Base-by-base conservation (phyloP, 1,284 basidiomycete genomes). In the Fomitopsis pinicola region DNA sequence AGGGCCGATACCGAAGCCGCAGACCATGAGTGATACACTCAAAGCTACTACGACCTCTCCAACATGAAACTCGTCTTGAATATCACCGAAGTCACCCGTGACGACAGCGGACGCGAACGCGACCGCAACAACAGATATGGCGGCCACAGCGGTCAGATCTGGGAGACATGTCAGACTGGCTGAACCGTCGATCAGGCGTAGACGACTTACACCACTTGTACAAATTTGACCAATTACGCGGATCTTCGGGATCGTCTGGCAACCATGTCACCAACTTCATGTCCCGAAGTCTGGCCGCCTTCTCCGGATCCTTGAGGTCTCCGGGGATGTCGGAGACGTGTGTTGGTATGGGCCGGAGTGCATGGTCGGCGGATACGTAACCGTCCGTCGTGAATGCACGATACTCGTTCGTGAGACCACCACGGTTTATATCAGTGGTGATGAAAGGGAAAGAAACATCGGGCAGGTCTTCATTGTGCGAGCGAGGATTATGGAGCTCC, bases 51-150 rank as follows among this genome's bases (percentile, higher is more conserved):
- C 73, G 26, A 87, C 74, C 60, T 82, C 77, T 5, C 82, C 78
- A 3, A 83, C 76, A 15, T 77, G 61, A 60, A 87, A 87, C 3
- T 78, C 71, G 2, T 57, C 54, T 15, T 75, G 69, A 28, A 87
- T 77, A 12, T 69, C 68, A 0, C 38, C 48, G 0, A 76, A 73
- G 12, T 84, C 79, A 6, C 79, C 73, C 1, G 82, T 80, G 3
- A 86, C 82, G 15, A 85, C 82, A 0, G 85, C 83, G 8, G 82
- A 85, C 0, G 84, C 82, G 63, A 86, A 87, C 3, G 85, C 85
- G 14, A 83, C 85, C 59, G 58, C 67, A 22, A 65, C 68, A 54
- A 73, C 66, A 28, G 68, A 64, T 22, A 68, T 63, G 8, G 65
- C 66, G 35, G 64, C 64, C 2, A 70, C 59, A 35, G 64, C 66